Base-by-base conservation (phyloP, 495 filamentous ascomycete genomes). In the Penicillium manginii region DNA sequence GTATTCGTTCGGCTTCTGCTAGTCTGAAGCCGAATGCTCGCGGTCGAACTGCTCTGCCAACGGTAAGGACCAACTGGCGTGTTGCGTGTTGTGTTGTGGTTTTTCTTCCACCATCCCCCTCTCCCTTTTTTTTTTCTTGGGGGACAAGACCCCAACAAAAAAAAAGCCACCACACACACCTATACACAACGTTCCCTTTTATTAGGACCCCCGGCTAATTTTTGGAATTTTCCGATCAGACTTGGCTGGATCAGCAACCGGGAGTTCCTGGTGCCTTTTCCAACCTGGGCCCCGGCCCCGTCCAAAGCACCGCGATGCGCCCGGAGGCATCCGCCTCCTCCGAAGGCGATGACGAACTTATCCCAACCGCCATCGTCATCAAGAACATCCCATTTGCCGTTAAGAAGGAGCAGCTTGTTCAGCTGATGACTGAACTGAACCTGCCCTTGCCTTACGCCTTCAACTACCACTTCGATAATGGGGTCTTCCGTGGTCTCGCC, bases 311-410 rank as follows among this genome's bases (percentile, higher is more conserved):
- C 31, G 79, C 79, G 11, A 80, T 87, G 72, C 83, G 84, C 31
- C 70, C 74, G 48, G 75, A 78, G 58, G 64, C 81, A 48, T 74
- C 79, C 18, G 78, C 81, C 48, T 73, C 73, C 31, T 79, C 83
- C 11, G 86, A 88, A 35, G 73, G 73, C 17, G 88, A 87, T 59
- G 91, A 90, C 58, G 93, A 97, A 76, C 82, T 98, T 58, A 98
- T 98, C 58, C 94, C 94, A 15, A 98, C 94, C 2, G 94, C 94
- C 33, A 98, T 98, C 61, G 94, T 98, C 50, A 98, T 98, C 78
- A 98, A 98, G 78, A 98, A 98, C 67, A 98, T 98, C 49, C 94
- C 96, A 2, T 98, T 98, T 70, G 94, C 94, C 45, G 92, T 97
- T 43, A 93, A 97, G 76, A 97, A 97, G 77, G 94, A 98, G 73